phyloP scores from a whole-genome alignment of 1,139 yeast genomes.

The Candida sp. region DNA sequence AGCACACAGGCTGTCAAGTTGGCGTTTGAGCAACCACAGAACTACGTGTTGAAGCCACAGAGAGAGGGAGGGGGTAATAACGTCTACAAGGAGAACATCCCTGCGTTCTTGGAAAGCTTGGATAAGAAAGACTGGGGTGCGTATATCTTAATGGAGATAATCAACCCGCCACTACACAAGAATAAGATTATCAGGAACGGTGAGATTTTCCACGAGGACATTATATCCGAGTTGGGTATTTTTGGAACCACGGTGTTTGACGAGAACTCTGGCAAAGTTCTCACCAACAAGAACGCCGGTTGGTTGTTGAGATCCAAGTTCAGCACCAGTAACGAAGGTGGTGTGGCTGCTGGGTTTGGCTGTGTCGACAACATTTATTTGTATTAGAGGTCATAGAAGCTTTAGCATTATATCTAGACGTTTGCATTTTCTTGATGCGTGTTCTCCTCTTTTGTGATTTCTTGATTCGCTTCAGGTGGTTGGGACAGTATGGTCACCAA shows the following conservation, averaged over 20 bases:
- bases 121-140: constrained; percentile 87
- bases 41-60: constrained; percentile 91
- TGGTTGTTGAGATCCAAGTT: constrained; percentile 90
- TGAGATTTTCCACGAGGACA: constrained; percentile 63
- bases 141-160: constrained; percentile 92
- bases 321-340: constrained; percentile 91
- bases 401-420: not conserved
- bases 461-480: not conserved
- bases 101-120: constrained; percentile 62
- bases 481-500: not conserved
- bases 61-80: constrained; percentile 98
- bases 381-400: constrained; percentile 21
- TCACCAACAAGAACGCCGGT: constrained; percentile 74
- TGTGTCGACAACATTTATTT: constrained; percentile 82
- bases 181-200: constrained; percentile 77
- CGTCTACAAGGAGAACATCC: constrained; percentile 84
- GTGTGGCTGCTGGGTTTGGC: constrained; percentile 99
- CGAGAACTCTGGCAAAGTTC: constrained; percentile 57
- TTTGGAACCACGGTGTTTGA: constrained; percentile 86
- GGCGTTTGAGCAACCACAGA: constrained; percentile 70
- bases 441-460: too few species aligned
- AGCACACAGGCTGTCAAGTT: constrained; percentile 70
- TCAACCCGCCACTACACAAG: constrained; percentile 69
- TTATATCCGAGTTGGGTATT: constrained; percentile 88
- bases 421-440: not conserved